A percentile compares a stretch with the other conserved stretches of the same genome.
Evolutionary conservation across 1,284 basidiomycete genomes (phyloP).

Genomic region (Tylopilus sp.): DNA sequence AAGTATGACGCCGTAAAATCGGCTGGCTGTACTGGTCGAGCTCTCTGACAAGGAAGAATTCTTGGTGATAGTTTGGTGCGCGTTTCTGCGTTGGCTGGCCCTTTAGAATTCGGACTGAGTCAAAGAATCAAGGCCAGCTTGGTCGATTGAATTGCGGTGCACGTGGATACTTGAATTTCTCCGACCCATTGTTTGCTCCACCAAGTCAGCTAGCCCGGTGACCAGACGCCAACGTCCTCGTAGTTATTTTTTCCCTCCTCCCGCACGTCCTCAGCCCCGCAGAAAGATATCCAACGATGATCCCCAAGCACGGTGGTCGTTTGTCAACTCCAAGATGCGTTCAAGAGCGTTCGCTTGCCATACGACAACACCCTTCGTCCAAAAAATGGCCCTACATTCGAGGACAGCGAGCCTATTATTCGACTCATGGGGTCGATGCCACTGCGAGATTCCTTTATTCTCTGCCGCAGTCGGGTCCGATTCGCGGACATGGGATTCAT

Average conservation of each 20-base stretch:
- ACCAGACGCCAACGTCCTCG: neutral
- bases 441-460: neutral
- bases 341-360: neutral
- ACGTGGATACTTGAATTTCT: slow-evolving; percentile 1
- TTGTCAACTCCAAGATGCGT: neutral
- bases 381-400: neutral
- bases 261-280: neutral
- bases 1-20: slow-evolving; percentile 1
- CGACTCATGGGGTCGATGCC: neutral
- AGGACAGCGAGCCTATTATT: neutral
- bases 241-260: neutral
- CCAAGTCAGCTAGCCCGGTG: neutral
- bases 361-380: neutral
- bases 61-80: neutral
- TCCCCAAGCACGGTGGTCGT: neutral
- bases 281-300: neutral
- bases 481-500: neutral
- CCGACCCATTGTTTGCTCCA: neutral
- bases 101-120: neutral
- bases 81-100: neutral
- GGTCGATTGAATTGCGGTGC: neutral
- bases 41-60: neutral
- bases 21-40: slow-evolving; percentile 1
- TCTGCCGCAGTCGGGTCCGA: neutral
- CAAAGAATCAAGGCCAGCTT: neutral